phyloP scores from a whole-genome alignment of 495 filamentous ascomycete genomes.

The Aspergillus steynii region DNA sequence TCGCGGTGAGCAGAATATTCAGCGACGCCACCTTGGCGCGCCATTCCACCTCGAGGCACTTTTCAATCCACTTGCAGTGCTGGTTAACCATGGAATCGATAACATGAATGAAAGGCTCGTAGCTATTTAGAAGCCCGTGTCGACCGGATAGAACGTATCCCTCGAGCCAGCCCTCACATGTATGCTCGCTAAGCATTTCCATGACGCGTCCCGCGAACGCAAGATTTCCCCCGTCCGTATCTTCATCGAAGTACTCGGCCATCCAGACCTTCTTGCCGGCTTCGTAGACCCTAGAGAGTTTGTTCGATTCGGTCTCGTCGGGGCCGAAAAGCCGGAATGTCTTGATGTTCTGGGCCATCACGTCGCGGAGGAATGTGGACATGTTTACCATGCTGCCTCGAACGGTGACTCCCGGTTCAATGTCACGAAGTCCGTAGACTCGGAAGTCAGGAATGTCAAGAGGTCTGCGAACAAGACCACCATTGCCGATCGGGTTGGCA shows the following conservation, averaged over 20 bases:
- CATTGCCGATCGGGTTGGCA: constrained; percentile 72
- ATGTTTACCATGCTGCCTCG: constrained; percentile 65
- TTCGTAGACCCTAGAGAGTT: constrained; percentile 65
- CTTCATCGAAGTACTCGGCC: constrained; percentile 72
- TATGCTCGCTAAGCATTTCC: constrained; percentile 78
- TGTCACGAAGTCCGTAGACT: constrained; percentile 56
- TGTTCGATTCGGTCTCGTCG: constrained; percentile 77
- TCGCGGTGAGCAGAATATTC: constrained; percentile 73
- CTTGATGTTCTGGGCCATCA: constrained; percentile 57
- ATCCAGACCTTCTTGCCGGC: constrained; percentile 76
- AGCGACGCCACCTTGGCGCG: constrained; percentile 64
- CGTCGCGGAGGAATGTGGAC: constrained; percentile 60
- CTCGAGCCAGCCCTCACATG: constrained; percentile 75
- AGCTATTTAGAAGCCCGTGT: constrained; percentile 72
- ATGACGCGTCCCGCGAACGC: constrained; percentile 65
- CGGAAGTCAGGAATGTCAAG: constrained; percentile 66
- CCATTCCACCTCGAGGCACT: constrained; percentile 72
- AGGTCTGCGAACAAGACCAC: constrained; percentile 60
- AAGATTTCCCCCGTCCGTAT: constrained; percentile 67
- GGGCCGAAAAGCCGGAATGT: constrained; percentile 74
- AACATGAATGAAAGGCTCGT: constrained; percentile 77
- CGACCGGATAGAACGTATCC: constrained; percentile 70
- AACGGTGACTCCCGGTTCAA: constrained; percentile 50
- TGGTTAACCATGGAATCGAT: constrained; percentile 81
- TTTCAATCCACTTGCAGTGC: constrained; percentile 80